Percentiles rank a stretch among this genome's conserved stretches.
phyloP scores from a whole-genome alignment of 2,329 filamentous ascomycete genomes.

The Byssoonygena ceratinophila region DNA sequence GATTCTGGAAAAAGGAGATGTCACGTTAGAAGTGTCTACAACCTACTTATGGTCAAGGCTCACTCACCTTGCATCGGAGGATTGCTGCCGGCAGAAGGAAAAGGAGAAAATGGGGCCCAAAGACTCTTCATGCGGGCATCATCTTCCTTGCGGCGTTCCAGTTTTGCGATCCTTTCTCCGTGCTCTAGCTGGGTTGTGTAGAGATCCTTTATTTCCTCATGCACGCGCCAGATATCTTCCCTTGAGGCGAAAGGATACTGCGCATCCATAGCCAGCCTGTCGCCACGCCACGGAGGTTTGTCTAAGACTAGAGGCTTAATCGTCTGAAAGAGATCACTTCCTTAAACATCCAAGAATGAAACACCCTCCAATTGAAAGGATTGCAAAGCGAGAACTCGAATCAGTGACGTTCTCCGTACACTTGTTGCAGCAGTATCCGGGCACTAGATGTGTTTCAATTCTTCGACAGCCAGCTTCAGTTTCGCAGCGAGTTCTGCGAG shows the following conservation, averaged over 20 bases:
- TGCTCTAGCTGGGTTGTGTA: conserved; percentile 52
- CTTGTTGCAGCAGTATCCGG: neutral
- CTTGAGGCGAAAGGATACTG: conserved; percentile 54
- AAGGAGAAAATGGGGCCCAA: conserved; percentile 76
- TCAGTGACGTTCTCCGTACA: neutral
- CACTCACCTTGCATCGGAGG: conserved; percentile 75
- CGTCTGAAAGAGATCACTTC: neutral
- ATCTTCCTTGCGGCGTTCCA: conserved; percentile 54
- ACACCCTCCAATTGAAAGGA: too few relatives aligned
- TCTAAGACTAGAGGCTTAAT: neutral
- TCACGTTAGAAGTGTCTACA: neutral
- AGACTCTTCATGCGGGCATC: conserved; percentile 65
- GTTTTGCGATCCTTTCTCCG: conserved; percentile 48
- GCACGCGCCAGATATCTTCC: conserved; percentile 55
- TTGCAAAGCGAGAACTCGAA: too few relatives aligned
- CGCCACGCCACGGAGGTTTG: neutral
- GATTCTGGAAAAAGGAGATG: conserved; percentile 48
- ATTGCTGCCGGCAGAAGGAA: conserved; percentile 71
- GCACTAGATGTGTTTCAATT: conserved; percentile 7
- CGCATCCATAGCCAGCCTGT: conserved; percentile 45
- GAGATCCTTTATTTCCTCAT: conserved; percentile 52
- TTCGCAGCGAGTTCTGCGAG: conserved; percentile 25
- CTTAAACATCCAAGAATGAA: neutral
- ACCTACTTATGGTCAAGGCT: neutral
- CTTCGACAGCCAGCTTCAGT: conserved; percentile 29